These are phyloP conservation scores for Penicillium cosmopolitanum DNA, from an alignment of 495 filamentous ascomycete genomes.

Conservation along the genomic window DNA sequence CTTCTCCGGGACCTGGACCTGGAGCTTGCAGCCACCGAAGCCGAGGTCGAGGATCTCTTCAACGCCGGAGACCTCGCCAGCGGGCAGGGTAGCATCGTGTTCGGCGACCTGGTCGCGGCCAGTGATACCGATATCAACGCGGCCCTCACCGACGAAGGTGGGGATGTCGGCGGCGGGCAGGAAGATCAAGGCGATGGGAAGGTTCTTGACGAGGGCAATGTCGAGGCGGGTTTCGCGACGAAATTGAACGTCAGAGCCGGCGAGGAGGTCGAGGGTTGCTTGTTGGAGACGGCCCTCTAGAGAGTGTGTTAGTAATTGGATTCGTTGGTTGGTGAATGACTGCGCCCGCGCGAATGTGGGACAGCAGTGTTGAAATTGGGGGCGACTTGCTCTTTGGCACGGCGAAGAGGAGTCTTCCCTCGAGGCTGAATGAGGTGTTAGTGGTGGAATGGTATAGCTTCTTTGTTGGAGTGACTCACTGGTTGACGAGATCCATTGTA, in stretches of 20 bases:
- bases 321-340: conserved; percentile 7
- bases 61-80: conserved; percentile 63
- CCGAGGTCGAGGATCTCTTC: conserved; percentile 85
- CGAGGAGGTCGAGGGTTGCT: conserved; percentile 82
- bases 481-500: conserved; percentile 81
- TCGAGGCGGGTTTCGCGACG: conserved; percentile 89
- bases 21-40: conserved; percentile 89
- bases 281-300: conserved; percentile 90
- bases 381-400: conserved; percentile 87
- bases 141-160: conserved; percentile 92
- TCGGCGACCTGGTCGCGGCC: conserved; percentile 91
- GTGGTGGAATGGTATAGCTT: conserved; percentile 1
- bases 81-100: conserved; percentile 72
- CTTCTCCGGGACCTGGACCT: conserved; percentile 93
- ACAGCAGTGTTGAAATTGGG: conserved; percentile 2
- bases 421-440: conserved; percentile 53
- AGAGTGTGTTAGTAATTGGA: conserved; percentile 11
- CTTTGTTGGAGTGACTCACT: conserved; percentile 58
- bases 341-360: conserved; percentile 11
- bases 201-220: conserved; percentile 94
- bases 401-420: conserved; percentile 92
- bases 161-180: conserved; percentile 97
- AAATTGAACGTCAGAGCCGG: conserved; percentile 95
- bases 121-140: conserved; percentile 93
- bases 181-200: conserved; percentile 94